Conservation (phyloP, 169 alveolate genomes). For the Amoebophrya sp. region DNA sequence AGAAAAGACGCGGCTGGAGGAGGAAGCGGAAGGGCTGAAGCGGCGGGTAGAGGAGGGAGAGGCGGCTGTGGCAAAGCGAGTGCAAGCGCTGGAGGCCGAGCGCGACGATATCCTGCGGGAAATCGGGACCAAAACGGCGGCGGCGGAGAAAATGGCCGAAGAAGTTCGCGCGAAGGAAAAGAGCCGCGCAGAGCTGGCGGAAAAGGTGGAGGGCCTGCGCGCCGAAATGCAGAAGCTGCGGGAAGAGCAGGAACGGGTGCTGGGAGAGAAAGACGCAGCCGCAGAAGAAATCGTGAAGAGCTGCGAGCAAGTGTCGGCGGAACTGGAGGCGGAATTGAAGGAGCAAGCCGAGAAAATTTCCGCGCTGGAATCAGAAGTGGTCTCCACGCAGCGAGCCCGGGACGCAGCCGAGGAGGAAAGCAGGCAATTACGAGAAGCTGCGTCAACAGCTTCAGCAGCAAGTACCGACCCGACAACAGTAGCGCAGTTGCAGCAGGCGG, state of each 20-base stretch:
- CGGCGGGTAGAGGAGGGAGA: not conserved
- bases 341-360: not conserved
- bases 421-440: not conserved
- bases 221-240: not conserved
- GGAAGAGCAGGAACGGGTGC: not conserved
- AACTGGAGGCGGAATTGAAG: not conserved
- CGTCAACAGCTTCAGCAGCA: not conserved
- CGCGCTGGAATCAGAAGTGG: not conserved
- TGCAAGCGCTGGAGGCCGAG: not conserved
- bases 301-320: not conserved
- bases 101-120: not conserved
- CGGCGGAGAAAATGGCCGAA: not conserved
- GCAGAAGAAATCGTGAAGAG: not conserved
- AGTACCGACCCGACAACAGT: not conserved
- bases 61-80: not conserved
- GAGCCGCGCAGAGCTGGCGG: too few relatives aligned
- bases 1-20: not conserved
- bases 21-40: not conserved
- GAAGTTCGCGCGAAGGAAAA: too few relatives aligned
- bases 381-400: not conserved
- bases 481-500: too few relatives aligned
- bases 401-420: not conserved
- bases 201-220: too few relatives aligned
- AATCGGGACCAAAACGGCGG: not conserved
- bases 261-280: not conserved